A percentile compares a stretch with the other conserved stretches of the same genome.
These are phyloP conservation scores for Fusarium acutatum DNA, from an alignment of 2,329 filamentous ascomycete species.

Conservation along the genomic window DNA sequence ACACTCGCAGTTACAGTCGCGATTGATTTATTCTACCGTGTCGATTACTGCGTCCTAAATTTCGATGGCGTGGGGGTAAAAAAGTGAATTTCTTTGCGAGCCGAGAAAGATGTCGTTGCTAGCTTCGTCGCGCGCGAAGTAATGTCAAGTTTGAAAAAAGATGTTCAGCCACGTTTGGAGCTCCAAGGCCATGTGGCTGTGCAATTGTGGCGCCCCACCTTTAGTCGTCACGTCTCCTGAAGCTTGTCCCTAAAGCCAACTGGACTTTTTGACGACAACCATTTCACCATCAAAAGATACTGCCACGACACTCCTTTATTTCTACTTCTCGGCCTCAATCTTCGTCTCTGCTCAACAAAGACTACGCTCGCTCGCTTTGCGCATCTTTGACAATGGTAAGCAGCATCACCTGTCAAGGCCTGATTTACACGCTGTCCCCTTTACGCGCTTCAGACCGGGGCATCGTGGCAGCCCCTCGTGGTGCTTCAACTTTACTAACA, in stretches of 20 bases:
- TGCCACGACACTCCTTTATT: conserved; percentile 37
- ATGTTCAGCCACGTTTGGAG: conserved; percentile 13
- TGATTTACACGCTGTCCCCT: conserved; percentile 30
- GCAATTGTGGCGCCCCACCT: conserved; percentile 22
- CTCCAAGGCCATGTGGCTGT: conserved; percentile 4
- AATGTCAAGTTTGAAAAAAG: conserved; percentile 31
- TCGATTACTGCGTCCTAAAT: not conserved
- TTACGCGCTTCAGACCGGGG: conserved; percentile 23
- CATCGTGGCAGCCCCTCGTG: conserved; percentile 37
- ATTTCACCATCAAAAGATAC: conserved; percentile 23
- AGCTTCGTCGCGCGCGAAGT: conserved; percentile 20
- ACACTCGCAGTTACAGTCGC: not conserved
- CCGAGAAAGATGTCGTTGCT: conserved; percentile 24
- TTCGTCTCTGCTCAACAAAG: conserved; percentile 16
- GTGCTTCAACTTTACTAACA: conserved; percentile 21
- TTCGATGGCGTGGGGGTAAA: conserved; percentile 23
- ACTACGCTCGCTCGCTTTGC: conserved; percentile 29
- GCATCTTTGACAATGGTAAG: conserved; percentile 39
- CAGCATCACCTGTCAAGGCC: not conserved
- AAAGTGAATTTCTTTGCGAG: conserved; percentile 12
- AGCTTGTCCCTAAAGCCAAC: conserved; percentile 24
- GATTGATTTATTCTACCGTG: not conserved
- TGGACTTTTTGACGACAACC: conserved; percentile 31
- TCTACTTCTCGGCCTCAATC: conserved; percentile 1
- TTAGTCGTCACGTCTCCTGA: conserved; percentile 25